Percentiles rank a stretch among this genome's conserved stretches.
phyloP scores from a whole-genome alignment of 768 basidiomycete genomes.

The Mycena kentingensis region DNA sequence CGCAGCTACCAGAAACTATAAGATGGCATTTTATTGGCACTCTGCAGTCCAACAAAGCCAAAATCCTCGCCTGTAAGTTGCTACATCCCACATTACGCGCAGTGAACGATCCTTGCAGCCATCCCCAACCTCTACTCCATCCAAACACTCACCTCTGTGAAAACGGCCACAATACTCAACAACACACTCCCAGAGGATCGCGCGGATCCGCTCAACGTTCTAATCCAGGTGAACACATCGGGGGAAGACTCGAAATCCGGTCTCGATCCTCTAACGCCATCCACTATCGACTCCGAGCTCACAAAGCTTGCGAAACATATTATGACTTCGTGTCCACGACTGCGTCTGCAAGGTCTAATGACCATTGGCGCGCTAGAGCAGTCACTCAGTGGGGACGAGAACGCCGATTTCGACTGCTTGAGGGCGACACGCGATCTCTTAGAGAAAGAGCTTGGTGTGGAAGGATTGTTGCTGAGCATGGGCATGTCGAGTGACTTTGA shows the following conservation, averaged over 20 bases:
- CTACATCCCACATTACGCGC: slow-evolving; percentile 1
- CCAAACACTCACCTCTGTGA: slow-evolving; percentile 83
- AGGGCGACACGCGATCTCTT: slow-evolving; percentile 64
- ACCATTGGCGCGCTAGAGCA: slow-evolving; percentile 87
- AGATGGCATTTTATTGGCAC: slow-evolving; percentile 98
- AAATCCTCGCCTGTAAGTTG: slow-evolving; percentile 74
- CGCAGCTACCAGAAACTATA: slow-evolving; percentile 82
- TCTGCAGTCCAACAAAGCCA: slow-evolving; percentile 92
- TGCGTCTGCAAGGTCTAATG: slow-evolving; percentile 88
- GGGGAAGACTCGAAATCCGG: slow-evolving; percentile 92
- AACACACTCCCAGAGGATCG: slow-evolving; percentile 66
- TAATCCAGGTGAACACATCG: slow-evolving; percentile 95
- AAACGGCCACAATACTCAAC: slow-evolving; percentile 78
- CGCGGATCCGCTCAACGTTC: slow-evolving; percentile 66
- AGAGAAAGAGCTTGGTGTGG: slow-evolving; percentile 31
- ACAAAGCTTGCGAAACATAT: slow-evolving; percentile 70
- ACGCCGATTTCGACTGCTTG: slow-evolving; percentile 75
- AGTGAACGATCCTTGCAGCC: slow-evolving; percentile 44
- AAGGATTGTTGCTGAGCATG: slow-evolving; percentile 63
- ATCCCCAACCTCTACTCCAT: slow-evolving; percentile 87
- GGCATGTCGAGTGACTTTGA: slow-evolving; percentile 84
- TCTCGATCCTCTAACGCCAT: slow-evolving; percentile 55
- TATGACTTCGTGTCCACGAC: slow-evolving; percentile 67
- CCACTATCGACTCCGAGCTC: slow-evolving; percentile 50
- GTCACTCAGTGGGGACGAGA: slow-evolving; percentile 56